Evolutionary conservation across 441 rosid genomes (phyloP).

Genomic region (Monsonia emarginata): DNA sequence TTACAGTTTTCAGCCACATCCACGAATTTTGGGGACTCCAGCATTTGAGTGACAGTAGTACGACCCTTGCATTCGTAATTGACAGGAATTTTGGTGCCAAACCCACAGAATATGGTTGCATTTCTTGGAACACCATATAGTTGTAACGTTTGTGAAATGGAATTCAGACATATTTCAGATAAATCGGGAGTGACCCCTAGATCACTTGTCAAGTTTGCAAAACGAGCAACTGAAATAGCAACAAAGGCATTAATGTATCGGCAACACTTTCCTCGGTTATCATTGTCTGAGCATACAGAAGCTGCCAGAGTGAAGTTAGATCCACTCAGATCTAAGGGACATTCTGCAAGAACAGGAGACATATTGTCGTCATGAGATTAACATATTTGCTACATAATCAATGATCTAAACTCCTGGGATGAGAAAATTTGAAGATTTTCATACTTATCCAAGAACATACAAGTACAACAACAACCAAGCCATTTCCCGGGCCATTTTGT

Average conservation of each 20-base stretch:
- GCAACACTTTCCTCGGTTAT: constrained; percentile 74
- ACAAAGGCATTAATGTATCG: constrained; percentile 79
- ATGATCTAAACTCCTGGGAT: not conserved
- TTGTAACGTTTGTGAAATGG: constrained; percentile 60
- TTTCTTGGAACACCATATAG: constrained; percentile 69
- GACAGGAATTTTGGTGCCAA: constrained; percentile 75
- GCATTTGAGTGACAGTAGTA: constrained; percentile 63
- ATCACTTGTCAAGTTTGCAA: constrained; percentile 57
- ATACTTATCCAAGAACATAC: not conserved
- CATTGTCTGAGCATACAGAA: constrained; percentile 55
- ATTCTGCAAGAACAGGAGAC: constrained; percentile 40
- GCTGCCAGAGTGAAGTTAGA: constrained; percentile 71
- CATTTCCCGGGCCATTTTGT: no score
- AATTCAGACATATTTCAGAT: constrained; percentile 40
- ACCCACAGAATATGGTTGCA: constrained; percentile 68
- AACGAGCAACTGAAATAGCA: constrained; percentile 64
- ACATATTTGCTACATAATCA: not conserved
- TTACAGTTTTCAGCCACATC: constrained; percentile 56
- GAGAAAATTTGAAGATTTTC: not conserved
- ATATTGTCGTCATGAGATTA: not conserved
- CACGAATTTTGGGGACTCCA: constrained; percentile 50
- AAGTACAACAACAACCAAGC: no score
- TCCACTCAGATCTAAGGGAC: constrained; percentile 66
- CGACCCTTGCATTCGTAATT: constrained; percentile 60
- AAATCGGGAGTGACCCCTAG: constrained; percentile 56